Base-by-base conservation (phyloP, 2,329 filamentous ascomycete species). In the Shiraia sp. region DNA sequence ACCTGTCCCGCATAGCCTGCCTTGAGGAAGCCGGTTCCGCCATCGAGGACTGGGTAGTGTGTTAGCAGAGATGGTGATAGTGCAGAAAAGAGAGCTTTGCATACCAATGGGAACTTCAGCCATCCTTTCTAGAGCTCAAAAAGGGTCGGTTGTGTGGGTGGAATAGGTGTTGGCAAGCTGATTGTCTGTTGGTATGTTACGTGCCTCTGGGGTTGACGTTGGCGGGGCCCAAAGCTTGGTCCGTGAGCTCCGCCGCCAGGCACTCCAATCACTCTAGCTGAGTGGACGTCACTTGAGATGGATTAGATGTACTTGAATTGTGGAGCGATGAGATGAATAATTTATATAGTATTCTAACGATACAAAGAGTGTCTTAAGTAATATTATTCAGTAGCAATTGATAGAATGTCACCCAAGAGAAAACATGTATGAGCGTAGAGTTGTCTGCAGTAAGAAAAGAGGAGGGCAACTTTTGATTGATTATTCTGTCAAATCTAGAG, bases 21-120 rank as follows among this genome's bases (percentile, higher is more conserved):
- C 78, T 99, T 99, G 74, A 99, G 87, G 81, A 99, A 99, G 75
- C 93, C 93, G 70, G 93, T 99, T 75, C 93, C 93, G 81, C 93
- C 93, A 80, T 99, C 93, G 81, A 99, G 92, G 71, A 99, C 93
- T 97, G 70, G 41, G 45, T 42, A 40, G 28, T 49, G 49, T 23
- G 63, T 69, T 54, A 70, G 66, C 60, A 56, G 33, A 40, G 53
- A 46, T 49, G 31, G 8, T 10, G 46, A 29, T 10, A 7, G 16
- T 25, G 35, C 23, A 17, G 26, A 30, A 31, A 38, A 32, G 19
- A 22, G 19, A 40, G 47, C 45, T 49, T 42, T 36, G 34, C 61
- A 49, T 72, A 76, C 74, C 74, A 63, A 77, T 77, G 56, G 74
- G 74, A 55, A 69, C 71, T 56, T 76, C 73, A 47, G 74, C 71